Evolutionary conservation across 2,329 filamentous ascomycete species (phyloP), one percentile per base, ranked within the genome.

Genomic region (Bretziella fagacearum): DNA sequence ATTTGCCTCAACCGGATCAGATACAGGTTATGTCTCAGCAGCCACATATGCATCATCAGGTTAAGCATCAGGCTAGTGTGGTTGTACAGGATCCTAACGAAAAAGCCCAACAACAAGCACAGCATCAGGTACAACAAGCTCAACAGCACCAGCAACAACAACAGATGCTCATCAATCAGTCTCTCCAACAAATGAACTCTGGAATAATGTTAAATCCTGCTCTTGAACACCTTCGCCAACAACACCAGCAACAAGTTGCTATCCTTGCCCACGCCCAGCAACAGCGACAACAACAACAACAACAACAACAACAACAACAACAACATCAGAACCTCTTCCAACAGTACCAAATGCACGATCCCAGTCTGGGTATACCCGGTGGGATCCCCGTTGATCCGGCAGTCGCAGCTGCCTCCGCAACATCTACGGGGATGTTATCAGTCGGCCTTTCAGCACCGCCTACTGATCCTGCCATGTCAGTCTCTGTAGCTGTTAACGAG

Each of bases 141-240:
- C 48, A 46, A 20, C 48, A 51, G 33, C 48, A 52, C 7, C 50
- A 51, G 39, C 49, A 44, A 23, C 53, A 51, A 20, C 47, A 46
- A 4, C 30, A n/a, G 30, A 33, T 33, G 13, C 30, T n/a, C 30
- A 33, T 33, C 4, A n/a, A 6, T n/a, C 13, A 6, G 11, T 33
- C 30, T 33, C 11, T n/a, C 11, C 30, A 6, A 33, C 30, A 33
- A 33, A 6, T 15, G 13, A 10, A 33, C n/a, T n/a, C n/a, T n/a
- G n/a, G n/a, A n/a, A n/a, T n/a, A n/a, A n/a, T n/a, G n/a, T n/a
- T n/a, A n/a, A n/a, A n/a, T n/a, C 13, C 30, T 33, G 5, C 30
- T 17, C 27, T 20, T 10, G 30, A 27, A 3, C 43, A 45, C 2
- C 47, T 30, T 10, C 47, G 43, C 17, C 46, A 46, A 33, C 47